Percentiles rank a stretch among this genome's conserved stretches.
Conservation (phyloP, 1,284 basidiomycete species). For the Termitomyces sp. region DNA sequence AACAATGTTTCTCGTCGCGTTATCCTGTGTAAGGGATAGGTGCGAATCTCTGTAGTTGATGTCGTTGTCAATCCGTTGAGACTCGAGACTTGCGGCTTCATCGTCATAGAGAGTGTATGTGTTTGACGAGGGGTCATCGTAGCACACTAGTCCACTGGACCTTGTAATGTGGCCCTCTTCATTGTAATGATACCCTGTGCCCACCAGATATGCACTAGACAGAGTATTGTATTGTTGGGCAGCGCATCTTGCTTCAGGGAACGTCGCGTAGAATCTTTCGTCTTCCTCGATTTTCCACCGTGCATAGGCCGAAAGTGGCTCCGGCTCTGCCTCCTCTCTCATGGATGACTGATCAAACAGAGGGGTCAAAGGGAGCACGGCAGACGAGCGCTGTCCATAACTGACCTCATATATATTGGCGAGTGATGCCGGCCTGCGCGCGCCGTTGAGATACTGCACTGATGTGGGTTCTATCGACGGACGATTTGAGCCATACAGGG, state of each 20-base stretch:
- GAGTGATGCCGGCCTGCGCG: conserved; percentile 4
- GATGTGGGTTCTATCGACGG: conserved; percentile 1
- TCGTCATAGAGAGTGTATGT: neutral
- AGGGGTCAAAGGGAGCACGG: neutral
- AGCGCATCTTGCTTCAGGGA: conserved; percentile 31
- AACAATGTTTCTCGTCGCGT: neutral
- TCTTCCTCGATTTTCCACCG: conserved; percentile 32
- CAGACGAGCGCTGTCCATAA: neutral
- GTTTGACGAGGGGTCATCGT: neutral
- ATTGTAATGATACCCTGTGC: conserved; percentile 12
- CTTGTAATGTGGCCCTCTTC: conserved; percentile 3
- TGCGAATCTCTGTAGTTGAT: neutral
- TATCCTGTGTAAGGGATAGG: conserved; percentile 4
- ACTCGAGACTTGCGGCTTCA: neutral
- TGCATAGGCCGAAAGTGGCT: conserved; percentile 21
- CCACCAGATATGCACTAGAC: conserved; percentile 11
- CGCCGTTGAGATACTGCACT: conserved; percentile 3
- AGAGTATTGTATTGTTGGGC: conserved; percentile 15
- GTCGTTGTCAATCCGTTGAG: neutral
- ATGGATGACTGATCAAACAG: conserved; percentile 7
- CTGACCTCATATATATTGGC: conserved; percentile 7
- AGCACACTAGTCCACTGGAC: neutral
- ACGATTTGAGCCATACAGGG: neutral
- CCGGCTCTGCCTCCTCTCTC: neutral
- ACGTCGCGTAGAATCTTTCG: conserved; percentile 37